phyloP scores from a whole-genome alignment of 805 yeast species.

The Kodamaea nitidulidarum region DNA sequence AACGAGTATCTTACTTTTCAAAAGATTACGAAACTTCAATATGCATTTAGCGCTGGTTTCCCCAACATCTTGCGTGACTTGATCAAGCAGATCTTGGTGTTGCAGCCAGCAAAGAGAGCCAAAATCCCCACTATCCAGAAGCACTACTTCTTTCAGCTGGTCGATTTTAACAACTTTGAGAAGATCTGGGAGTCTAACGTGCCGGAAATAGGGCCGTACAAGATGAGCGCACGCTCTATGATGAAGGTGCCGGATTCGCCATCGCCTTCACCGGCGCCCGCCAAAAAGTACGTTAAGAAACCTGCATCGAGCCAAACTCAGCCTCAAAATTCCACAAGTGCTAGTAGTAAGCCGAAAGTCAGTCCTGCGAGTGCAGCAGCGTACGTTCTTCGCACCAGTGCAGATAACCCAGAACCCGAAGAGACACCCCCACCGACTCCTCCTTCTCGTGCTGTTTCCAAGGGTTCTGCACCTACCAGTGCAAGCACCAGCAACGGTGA shows the following conservation, averaged over 20 bases:
- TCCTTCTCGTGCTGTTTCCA: constrained; percentile 2
- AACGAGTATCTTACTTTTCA: constrained; percentile 81
- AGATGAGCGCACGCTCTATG: constrained; percentile 74
- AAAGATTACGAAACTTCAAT: constrained; percentile 74
- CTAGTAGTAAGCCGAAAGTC: not conserved
- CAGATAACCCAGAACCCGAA: constrained; percentile 14
- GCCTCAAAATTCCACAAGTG: not conserved
- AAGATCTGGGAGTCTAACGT: constrained; percentile 65
- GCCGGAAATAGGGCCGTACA: constrained; percentile 69
- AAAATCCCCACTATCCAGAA: constrained; percentile 52
- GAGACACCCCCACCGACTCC: constrained; percentile 9
- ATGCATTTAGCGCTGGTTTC: constrained; percentile 66
- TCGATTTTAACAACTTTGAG: constrained; percentile 64
- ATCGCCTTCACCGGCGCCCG: constrained; percentile 15
- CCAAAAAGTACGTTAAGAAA: constrained; percentile 10
- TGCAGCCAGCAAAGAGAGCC: constrained; percentile 68
- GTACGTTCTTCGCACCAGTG: constrained; percentile 30
- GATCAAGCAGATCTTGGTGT: constrained; percentile 58
- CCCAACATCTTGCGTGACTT: constrained; percentile 60
- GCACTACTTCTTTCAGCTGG: constrained; percentile 66
- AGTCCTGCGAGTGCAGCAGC: constrained; percentile 39
- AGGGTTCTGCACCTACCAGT: not conserved
- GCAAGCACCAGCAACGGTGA: constrained; percentile 28
- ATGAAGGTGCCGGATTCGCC: constrained; percentile 54
- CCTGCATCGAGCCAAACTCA: constrained; percentile 2